Evolutionary conservation across 169 alveolate species (phyloP).

Genomic region (Plasmodium cynomolgi): DNA sequence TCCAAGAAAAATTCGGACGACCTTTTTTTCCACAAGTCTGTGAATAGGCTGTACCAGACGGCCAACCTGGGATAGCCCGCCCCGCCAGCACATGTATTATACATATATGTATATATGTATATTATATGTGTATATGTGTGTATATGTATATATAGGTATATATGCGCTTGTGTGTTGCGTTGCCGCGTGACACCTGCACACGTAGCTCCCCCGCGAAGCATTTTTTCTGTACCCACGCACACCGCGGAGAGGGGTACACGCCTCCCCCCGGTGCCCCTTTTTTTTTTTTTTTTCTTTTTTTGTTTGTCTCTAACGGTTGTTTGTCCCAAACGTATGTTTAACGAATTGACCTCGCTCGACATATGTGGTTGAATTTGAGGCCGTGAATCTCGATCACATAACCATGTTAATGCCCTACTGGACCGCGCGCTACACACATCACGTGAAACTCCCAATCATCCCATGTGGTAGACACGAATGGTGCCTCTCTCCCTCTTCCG

Average conservation of each 20-base stretch:
- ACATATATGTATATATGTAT: neutral
- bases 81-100: neutral
- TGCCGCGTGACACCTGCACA: neutral
- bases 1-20: conserved; percentile 52
- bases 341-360: neutral
- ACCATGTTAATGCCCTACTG: neutral
- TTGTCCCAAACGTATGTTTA: neutral
- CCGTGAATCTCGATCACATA: neutral
- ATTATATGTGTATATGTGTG: neutral
- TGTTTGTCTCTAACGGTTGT: neutral
- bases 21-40: conserved; percentile 68
- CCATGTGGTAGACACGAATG: neutral
- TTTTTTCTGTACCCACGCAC: neutral
- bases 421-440: neutral
- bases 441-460: neutral
- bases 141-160: neutral
- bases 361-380: neutral
- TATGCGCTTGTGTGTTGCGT: neutral
- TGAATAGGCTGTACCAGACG: conserved; percentile 26
- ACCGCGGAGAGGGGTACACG: neutral
- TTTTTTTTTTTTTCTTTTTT: neutral
- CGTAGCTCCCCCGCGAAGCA: neutral
- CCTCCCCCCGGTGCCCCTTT: neutral
- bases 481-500: neutral
- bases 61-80: neutral